Conservation (phyloP, 2,329 filamentous ascomycete species). For the Huntiella abstrusa region DNA sequence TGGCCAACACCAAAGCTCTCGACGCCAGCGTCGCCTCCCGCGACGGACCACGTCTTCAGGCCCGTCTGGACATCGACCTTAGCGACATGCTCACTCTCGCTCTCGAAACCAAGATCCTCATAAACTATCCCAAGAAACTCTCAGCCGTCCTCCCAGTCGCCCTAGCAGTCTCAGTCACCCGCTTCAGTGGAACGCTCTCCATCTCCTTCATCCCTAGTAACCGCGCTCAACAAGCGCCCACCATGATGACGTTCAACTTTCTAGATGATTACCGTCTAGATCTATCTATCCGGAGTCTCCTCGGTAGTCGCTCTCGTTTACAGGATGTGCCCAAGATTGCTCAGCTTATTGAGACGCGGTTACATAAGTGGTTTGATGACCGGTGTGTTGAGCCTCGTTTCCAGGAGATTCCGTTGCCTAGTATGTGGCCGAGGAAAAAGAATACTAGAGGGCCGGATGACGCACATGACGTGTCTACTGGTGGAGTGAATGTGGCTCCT, state of each 20-base stretch:
- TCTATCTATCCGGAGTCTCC: conserved; percentile 59
- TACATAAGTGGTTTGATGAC: conserved; percentile 79
- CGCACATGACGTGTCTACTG: conserved; percentile 22
- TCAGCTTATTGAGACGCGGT: conserved; percentile 57
- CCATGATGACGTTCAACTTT: conserved; percentile 89
- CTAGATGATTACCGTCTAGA: conserved; percentile 73
- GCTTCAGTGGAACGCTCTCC: conserved; percentile 86
- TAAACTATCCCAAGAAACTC: conserved; percentile 85
- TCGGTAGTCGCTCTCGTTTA: conserved; percentile 60
- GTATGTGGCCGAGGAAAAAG: conserved; percentile 66
- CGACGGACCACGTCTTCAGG: conserved; percentile 64
- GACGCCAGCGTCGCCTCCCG: conserved; percentile 32
- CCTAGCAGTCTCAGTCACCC: conserved; percentile 72
- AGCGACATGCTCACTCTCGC: conserved; percentile 91
- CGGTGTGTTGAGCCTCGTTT: conserved; percentile 71
- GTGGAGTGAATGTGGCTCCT: conserved; percentile 28
- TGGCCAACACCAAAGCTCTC: conserved; percentile 32
- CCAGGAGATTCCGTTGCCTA: conserved; percentile 69
- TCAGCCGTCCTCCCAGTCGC: conserved; percentile 85
- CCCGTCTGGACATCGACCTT: conserved; percentile 89
- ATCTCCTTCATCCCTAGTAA: conserved; percentile 79
- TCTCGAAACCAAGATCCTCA: conserved; percentile 77
- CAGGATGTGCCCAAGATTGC: conserved; percentile 83
- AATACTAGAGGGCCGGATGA: conserved; percentile 61
- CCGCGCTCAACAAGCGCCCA: conserved; percentile 49